These are phyloP conservation scores for Neurospora sp. DNA, from an alignment of 495 filamentous ascomycete genomes.

Conservation along the genomic window DNA sequence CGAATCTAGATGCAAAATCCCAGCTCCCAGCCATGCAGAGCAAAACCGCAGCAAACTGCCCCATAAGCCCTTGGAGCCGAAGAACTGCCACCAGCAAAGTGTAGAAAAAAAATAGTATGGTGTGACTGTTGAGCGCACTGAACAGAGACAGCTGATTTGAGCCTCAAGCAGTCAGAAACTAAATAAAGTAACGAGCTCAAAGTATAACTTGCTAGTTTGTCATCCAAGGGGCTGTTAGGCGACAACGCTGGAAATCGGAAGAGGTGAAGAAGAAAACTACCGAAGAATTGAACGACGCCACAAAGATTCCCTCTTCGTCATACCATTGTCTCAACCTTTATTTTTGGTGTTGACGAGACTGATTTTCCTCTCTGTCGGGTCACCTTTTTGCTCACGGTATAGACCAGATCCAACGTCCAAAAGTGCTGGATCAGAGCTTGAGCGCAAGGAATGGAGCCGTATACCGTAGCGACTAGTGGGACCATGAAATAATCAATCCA, in stretches of 20 bases:
- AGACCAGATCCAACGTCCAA: conserved; percentile 54
- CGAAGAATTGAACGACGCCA: background rate
- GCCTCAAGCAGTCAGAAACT: background rate
- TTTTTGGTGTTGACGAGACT: background rate
- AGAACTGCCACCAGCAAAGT: background rate
- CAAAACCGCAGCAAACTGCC: conserved; percentile 34
- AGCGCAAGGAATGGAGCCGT: conserved; percentile 49
- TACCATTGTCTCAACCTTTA: conserved; percentile 30
- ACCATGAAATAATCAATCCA: conserved; percentile 47
- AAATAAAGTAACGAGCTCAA: background rate
- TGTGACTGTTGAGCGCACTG: background rate
- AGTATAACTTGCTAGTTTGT: background rate
- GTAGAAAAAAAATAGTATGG: conserved; percentile 1
- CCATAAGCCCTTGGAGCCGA: conserved; percentile 19
- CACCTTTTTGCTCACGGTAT: conserved; percentile 57
- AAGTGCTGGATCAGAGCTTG: conserved; percentile 58
- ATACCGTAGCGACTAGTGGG: conserved; percentile 50
- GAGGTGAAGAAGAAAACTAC: background rate
- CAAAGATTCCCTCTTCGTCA: conserved; percentile 12
- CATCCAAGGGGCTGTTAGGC: background rate
- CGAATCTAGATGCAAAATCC: conserved; percentile 44
- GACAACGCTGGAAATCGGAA: conserved; percentile 6
- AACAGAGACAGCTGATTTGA: conserved; percentile 1
- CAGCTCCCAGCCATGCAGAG: conserved; percentile 44
- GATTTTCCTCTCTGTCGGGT: conserved; percentile 38